Evolutionary conservation across 2,329 filamentous ascomycete species (phyloP), one percentile per base, ranked within the genome.

Genomic region (Leptodontidium sp.): DNA sequence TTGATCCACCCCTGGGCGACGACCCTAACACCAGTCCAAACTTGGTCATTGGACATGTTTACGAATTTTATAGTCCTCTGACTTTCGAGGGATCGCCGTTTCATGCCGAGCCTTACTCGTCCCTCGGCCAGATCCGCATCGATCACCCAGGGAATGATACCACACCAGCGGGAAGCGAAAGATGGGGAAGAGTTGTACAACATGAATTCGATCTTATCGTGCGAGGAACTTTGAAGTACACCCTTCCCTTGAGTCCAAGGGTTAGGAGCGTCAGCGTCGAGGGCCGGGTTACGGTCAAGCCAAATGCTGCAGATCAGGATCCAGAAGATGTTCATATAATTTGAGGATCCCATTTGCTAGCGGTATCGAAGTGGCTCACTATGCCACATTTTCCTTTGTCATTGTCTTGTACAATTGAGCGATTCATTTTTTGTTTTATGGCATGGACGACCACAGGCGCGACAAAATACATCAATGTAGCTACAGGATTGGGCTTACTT

Each of bases 131-230:
- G 76, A 88, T 99, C 73, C 91, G 95, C 49, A 86, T 99, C 3
- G 82, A 85, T 32, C 89, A 91, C 66, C 96, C 96, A 0, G 94
- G 95, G 4, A 99, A 98, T 79, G 90, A 90, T 75, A 98, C 96
- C 0, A 90, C 93, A 77, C 84, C 88, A 53, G 92, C 92, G 50
- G 96, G 95, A 9, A 91, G 90, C 1, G 89, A 92, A 77, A 89
- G 94, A 14, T 99, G 96, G 96, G 93, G 97, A 78, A 88, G 90
- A 69, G 94, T 98, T 58, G 85, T 98, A 62, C 89, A 97, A 72
- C 92, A 98, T 79, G 93, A 95, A 55, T 99, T 98, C 75, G 93
- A 98, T 74, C 86, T 99, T 61, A 95, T 98, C 70, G 88, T 99
- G 52, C 91, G 96, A 75, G 96, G 96, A 26, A 92, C 96, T 15